phyloP scores from a whole-genome alignment of 805 yeast genomes.

The Lachancea mirantina region DNA sequence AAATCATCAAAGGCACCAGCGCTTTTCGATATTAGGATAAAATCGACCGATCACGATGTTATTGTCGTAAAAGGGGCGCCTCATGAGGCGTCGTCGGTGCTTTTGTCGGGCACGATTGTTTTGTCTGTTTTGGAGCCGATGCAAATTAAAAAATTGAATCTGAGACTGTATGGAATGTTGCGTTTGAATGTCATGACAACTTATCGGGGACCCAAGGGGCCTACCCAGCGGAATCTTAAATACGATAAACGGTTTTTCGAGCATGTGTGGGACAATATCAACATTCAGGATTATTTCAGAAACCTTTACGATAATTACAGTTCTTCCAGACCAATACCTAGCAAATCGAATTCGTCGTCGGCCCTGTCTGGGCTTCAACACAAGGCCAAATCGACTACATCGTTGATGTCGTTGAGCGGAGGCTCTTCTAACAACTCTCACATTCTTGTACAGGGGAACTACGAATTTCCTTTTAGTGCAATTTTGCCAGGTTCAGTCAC shows the following conservation, averaged over 20 bases:
- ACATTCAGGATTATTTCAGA: slow-evolving; percentile 38
- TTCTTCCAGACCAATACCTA: slow-evolving; percentile 12
- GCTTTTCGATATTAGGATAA: slow-evolving; percentile 48
- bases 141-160: slow-evolving; percentile 52
- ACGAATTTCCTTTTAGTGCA: slow-evolving; percentile 84
- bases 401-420: slow-evolving; percentile 29
- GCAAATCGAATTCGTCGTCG: slow-evolving; percentile 16
- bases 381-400: slow-evolving; percentile 31
- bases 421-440: slow-evolving; percentile 27
- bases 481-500: slow-evolving; percentile 77
- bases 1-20: slow-evolving; percentile 31
- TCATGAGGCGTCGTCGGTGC: slow-evolving; percentile 67
- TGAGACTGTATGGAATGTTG: slow-evolving; percentile 62
- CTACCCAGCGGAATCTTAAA: slow-evolving; percentile 39
- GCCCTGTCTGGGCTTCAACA: slow-evolving; percentile 22
- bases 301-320: slow-evolving; percentile 24
- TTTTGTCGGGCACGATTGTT: slow-evolving; percentile 71
- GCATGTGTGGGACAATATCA: slow-evolving; percentile 68
- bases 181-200: slow-evolving; percentile 59
- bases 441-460: slow-evolving; percentile 62
- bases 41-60: slow-evolving; percentile 69
- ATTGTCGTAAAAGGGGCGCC: slow-evolving; percentile 73
- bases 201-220: slow-evolving; percentile 40
- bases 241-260: slow-evolving; percentile 64
- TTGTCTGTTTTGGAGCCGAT: slow-evolving; percentile 71